Evolutionary conservation across 331 rosid species (phyloP), one percentile per base, ranked within the genome.

Genomic region (Ulmus americana): DNA sequence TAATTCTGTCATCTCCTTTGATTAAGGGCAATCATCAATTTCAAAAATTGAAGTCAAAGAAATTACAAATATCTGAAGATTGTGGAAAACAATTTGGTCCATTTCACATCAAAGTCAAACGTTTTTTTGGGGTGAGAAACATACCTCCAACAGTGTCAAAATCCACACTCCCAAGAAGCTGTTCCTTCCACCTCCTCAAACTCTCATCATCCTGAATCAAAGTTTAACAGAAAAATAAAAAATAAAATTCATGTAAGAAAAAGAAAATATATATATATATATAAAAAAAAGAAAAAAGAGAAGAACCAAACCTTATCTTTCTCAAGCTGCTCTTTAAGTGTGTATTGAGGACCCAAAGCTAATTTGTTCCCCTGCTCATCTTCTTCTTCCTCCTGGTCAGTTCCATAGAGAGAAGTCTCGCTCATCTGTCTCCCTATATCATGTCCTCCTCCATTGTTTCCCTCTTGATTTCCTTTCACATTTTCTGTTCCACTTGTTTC

Each of bases 161-260:
- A 77, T 81, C 80, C 61, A 81, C 85, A 67, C 63, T 53, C 18
- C 85, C 82, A 62, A 77, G 80, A 63, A 81, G 85, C 70, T 81
- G 85, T 20, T 81, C 85, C 72, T 81, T 81, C 85, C 85, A 81
- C 78, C 82, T 81, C 72, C 85, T 81, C 70, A 81, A 65, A 56
- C 85, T 81, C 70, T 81, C 85, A 70, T 81, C 85, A 59, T 81
- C 85, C 82, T 81, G 66, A 50, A 51, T 15, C 50, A 63, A 64
- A 46, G 28, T 15, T 54, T 59, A 64, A 45, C 55, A 28, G 3
- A 53, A 60, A n/a, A 42, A 11, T 12, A 50, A 20, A 44, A 4
- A 4, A 42, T 59, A 59, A 20, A 28, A 28, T 28, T 22, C 7
- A 61, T 35, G n/a, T 7, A 16, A 38, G 14, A 28, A 20, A 35